Evolutionary conservation across 495 filamentous ascomycete genomes (phyloP), one percentile per base, ranked within the genome.

Genomic region (Arthonia radiata): DNA sequence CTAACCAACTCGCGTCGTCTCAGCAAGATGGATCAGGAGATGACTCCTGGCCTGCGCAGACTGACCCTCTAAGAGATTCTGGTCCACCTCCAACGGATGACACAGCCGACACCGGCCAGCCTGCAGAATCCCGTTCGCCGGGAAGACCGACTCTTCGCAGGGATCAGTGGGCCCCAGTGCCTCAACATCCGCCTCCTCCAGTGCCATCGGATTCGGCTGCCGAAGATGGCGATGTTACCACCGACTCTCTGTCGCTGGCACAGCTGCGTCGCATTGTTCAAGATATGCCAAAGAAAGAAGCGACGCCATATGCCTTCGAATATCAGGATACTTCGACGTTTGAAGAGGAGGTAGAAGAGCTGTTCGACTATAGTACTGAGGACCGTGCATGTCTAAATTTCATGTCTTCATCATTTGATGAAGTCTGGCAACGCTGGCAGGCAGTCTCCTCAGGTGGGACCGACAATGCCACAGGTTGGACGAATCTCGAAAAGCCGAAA

Each of bases 301-400:
- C 75, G 19, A 66, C 69, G 25, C 77, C 79, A n/a, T 97, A 97
- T 53, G 79, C 82, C 26, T 97, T 86, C 46, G 63, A 66, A 39
- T 94, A 94, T 51, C 54, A 64, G n/a, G 79, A 93, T 49, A 59
- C 70, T 2, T 66, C 78, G 22, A 56, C 67, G 1, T 70, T 89
- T 33, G 60, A 69, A 5, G 80, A 86, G 31, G 86, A 97, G 52
- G 53, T 94, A 13, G 77, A 92, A 37, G 86, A 94, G 48, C 94
- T 82, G 83, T 97, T 97, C 46, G 60, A 67, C 25, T 94, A 97
- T 49, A 59, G 52, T 25, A 74, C 81, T 32, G 79, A 75, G 46
- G 74, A 79, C 31, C 61, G 74, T 24, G 52, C n/a, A n/a, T n/a
- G n/a, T n/a, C n/a, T n/a, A n/a, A n/a, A n/a, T n/a, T n/a, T n/a